These are phyloP conservation scores for Wickerhamiella parazyma DNA, from an alignment of 805 yeast genomes.

Conservation along the genomic window DNA sequence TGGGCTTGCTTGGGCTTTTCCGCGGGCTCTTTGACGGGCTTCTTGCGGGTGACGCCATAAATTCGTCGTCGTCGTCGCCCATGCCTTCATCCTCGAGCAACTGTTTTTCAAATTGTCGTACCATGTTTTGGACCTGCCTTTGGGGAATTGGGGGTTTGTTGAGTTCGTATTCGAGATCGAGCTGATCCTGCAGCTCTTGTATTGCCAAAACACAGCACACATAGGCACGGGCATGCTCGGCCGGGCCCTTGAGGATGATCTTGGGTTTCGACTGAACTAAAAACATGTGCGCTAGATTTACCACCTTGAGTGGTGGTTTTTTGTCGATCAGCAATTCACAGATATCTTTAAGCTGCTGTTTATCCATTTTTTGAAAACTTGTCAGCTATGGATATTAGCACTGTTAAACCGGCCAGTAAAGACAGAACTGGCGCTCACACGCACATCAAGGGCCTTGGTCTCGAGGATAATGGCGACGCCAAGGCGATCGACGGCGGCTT, in stretches of 20 bases:
- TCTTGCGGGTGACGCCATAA: slow-evolving; percentile 5
- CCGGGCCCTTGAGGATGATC: slow-evolving; percentile 8
- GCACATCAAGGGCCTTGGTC: slow-evolving; percentile 87
- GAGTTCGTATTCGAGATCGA: slow-evolving; percentile 9
- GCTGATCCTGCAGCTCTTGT: slow-evolving; percentile 11
- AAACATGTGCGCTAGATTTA: slow-evolving; percentile 10
- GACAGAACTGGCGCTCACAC: slow-evolving; percentile 90
- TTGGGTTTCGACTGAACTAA: slow-evolving; percentile 14
- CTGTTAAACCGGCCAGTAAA: slow-evolving; percentile 53
- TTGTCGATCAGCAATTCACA: neutral
- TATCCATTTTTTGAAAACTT: neutral
- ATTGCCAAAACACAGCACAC: slow-evolving; percentile 18
- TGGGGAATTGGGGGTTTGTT: slow-evolving; percentile 18
- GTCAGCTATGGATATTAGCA: slow-evolving; percentile 47
- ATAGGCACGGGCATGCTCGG: slow-evolving; percentile 19
- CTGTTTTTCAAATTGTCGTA: slow-evolving; percentile 11
- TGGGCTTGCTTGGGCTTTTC: slow-evolving; percentile 6
- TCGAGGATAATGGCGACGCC: slow-evolving; percentile 81
- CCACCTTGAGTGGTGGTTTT: slow-evolving; percentile 11
- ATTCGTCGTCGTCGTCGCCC: slow-evolving; percentile 2
- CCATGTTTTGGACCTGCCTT: slow-evolving; percentile 11
- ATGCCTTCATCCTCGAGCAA: neutral
- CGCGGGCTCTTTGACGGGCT: neutral
- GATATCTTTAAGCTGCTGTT: neutral
- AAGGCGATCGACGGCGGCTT: slow-evolving; percentile 78